Base-by-base conservation (phyloP, 805 yeast genomes). In the Ogataea polymorpha region DNA sequence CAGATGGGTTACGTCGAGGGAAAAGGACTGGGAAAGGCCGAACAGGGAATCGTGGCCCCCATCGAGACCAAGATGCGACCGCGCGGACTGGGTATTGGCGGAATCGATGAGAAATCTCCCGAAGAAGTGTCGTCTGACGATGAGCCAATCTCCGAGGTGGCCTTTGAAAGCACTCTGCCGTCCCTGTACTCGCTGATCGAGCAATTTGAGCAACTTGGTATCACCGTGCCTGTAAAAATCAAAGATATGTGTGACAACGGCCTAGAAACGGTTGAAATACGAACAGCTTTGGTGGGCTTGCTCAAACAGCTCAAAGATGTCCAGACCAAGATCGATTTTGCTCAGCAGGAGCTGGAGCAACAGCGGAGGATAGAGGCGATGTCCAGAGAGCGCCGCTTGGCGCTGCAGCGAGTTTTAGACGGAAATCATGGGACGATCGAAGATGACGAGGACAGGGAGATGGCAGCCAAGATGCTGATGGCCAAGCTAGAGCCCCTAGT, bases 1-100 rank as follows among this genome's bases (percentile, higher is more conserved):
- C 75, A 79, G 47, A 90, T 91, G 98, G 99, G 99, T 0, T 90
- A 86, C 62, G 72, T 73, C 6, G 75, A 75, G 29, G 98, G 99
- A 0, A 69, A 75, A 53, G 98, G 97, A 0, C 71, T 91, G n/a
- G 99, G 99, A 2, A 66, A 67, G 5, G 59, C 70, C 17, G 77
- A 80, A 1, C 73, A 73, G 37, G 99, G 99, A 32, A 87, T 88
- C 1, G 71, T 73, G 0, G 77, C 72, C n/a, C 97, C 98, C 0
- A 79, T 91, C 6, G 82, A 86, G 46, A 82, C 86, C 3, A 73
- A 74, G 39, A 58, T 75, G 23, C 65, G 93, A 28, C 84, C 86
- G 0, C 75, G 73, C 31, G 82, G 87, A 1, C 63, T 77, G 14
- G 96, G 96, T 3, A 71, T 89, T 21, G 96, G 96, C 36, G 90